Evolutionary conservation across 345 rosid species (phyloP), one percentile per base, ranked within the genome.

Genomic region (Moringa oleifera): DNA sequence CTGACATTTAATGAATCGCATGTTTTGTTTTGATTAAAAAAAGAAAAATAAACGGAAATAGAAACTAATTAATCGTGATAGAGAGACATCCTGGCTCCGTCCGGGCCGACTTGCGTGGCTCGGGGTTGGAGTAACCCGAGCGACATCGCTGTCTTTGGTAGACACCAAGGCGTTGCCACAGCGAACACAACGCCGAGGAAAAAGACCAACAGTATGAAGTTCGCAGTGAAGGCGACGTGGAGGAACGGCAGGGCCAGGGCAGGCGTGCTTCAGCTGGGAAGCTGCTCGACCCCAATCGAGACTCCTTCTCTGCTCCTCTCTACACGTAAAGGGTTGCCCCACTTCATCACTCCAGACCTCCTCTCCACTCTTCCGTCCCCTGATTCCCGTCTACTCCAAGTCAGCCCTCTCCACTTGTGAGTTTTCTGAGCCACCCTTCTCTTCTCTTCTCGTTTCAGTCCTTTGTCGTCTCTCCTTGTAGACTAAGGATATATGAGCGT

Each of bases 371-470:
- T 88, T 33, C 89, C 91, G 52, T 65, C 59, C 2, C 91, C 91
- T 20, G 78, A 83, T 58, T 81, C 86, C 1, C 59, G 68, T 71
- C 83, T 88, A 46, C 80, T 88, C 70, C 91, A 88, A 20, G 69
- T 83, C 53, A 74, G 88, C 71, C 96, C 91, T 3, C 84, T 88
- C 36, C 91, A 88, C 78, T 88, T 88, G 95, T 88, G 57, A 72
- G 89, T 66, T 59, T 9, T 24, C 47, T 11, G 13, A 28, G 8
- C 33, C 1, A 11, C 47, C 47, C 12, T 9, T 41, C 6, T 41
- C 47, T 41, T 41, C 13, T 41, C 13, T 9, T 55, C 33, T 4
- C 18, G 37, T 55, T 23, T 11, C 12, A 0, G 0, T 19, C 18
- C 7, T 0, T 20, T 16, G 0, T 28, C 52, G 13, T n/a, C 22